Base-by-base conservation (phyloP, 148 eudicot species). In the Chenopodium quinoa region DNA sequence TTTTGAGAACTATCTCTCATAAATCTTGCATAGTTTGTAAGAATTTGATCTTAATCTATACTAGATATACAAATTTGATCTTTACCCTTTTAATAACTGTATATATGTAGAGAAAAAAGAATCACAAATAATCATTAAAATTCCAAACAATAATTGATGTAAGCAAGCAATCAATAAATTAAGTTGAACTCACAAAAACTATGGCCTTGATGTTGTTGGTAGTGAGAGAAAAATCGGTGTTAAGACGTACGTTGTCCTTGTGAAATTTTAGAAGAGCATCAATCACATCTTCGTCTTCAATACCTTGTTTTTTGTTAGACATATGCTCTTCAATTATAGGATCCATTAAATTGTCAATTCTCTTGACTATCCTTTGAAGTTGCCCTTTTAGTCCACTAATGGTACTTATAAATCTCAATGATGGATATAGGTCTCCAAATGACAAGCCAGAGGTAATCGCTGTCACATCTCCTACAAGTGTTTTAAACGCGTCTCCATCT, bases 321-420 rank as follows among this genome's bases (percentile, higher is more conserved):
- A 34, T 58, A 29, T 84, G 86, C 7, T 85, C 90, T 4, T 88
- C 69, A 40, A 85, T 71, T 17, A 86, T 88, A 31, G 71, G 73
- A 20, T 85, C 84, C 56, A 84, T 56, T 20, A 81, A 22, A 2
- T n/a, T 37, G 32, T 86, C 82, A 3, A 68, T 23, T 17, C 70
- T 63, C 8, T 14, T 19, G 70, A 75, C 77, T 63, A 86, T 17
- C 25, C 70, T 65, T 22, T 65, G 19, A 9, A 86, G 20, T 44
- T 81, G 82, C 12, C 72, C 19, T 34, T 50, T 60, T 64, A 71
- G 32, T 50, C 88, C 88, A 16, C 52, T 79, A 2, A 87, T 44
- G 34, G 54, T 8, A 34, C 63, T 71, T 32, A 87, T 17, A 0
- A 79, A 70, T 47, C 82, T 79, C 6, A 50, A 6, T 0, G 89